Evolutionary conservation across 2,329 filamentous ascomycete species (phyloP).

Genomic region (Claviceps monticola): DNA sequence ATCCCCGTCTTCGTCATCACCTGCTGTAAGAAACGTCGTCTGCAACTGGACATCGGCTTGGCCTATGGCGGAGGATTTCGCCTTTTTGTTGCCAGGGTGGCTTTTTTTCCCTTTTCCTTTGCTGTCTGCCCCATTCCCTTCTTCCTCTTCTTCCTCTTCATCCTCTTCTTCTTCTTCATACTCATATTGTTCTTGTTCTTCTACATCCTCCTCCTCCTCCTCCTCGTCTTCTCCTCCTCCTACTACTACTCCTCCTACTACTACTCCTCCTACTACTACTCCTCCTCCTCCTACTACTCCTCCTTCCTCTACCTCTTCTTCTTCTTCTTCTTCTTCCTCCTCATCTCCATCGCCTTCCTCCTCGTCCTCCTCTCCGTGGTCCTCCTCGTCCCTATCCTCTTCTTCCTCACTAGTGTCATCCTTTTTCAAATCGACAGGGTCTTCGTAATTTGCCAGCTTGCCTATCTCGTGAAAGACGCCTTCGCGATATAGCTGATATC

Average conservation of each 20-base stretch:
- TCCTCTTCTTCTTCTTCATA: conserved; percentile 11
- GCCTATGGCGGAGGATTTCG: conserved; percentile 13
- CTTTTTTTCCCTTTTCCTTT: neutral
- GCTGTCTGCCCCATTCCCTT: neutral
- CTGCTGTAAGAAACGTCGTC: neutral
- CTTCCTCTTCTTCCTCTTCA: conserved; percentile 4
- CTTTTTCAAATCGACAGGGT: conserved; percentile 6
- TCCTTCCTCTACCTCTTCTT: conserved; percentile 11
- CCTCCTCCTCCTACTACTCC: conserved; percentile 11
- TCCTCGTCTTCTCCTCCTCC: conserved; percentile 14
- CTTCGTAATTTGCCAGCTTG: conserved; percentile 51
- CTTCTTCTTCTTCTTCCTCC: conserved; percentile 3
- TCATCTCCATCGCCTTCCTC: conserved; percentile 3
- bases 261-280: conserved; percentile 11
- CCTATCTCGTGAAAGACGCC: conserved; percentile 86
- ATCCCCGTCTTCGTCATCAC: conserved; percentile 22
- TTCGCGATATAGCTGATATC: conserved; percentile 93
- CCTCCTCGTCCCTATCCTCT: conserved; percentile 6
- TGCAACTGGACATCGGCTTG: neutral
- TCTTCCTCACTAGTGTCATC: conserved; percentile 8
- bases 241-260: neutral
- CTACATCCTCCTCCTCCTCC: conserved; percentile 4
- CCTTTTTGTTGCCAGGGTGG: conserved; percentile 7
- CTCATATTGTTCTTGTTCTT: conserved; percentile 11
- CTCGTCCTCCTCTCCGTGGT: conserved; percentile 13